Evolutionary conservation across 306 rosid species (phyloP).

Genomic region (Glycine latifolia): DNA sequence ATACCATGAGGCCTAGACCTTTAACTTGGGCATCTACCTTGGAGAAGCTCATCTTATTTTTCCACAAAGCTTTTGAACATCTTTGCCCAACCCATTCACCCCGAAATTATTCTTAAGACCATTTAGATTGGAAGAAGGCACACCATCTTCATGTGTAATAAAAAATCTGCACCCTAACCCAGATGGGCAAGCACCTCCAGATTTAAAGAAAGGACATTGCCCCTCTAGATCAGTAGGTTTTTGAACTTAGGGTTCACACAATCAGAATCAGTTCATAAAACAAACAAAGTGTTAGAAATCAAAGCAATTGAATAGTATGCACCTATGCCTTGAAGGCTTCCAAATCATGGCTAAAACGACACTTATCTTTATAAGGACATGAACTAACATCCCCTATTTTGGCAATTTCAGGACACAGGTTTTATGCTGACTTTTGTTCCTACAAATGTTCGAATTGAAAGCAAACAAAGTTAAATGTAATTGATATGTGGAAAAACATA

Average conservation of each 20-base stretch:
- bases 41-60: conserved; percentile 77
- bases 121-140: conserved; percentile 43
- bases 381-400: conserved; percentile 76
- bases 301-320: conserved; percentile 6
- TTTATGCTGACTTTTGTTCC: conserved; percentile 69
- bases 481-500: not conserved
- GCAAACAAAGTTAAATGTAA: no score
- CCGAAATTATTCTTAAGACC: conserved; percentile 60
- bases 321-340: conserved; percentile 86
- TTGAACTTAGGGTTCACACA: conserved; percentile 51
- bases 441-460: conserved; percentile 28
- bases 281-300: not conserved
- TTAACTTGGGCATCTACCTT: conserved; percentile 80
- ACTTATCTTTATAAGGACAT: conserved; percentile 75
- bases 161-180: conserved; percentile 84
- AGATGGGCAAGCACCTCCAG: conserved; percentile 71
- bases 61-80: conserved; percentile 92
- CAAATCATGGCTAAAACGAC: conserved; percentile 89
- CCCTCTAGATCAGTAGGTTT: conserved; percentile 84
- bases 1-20: conserved; percentile 81
- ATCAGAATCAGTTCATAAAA: not conserved
- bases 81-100: conserved; percentile 79
- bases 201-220: conserved; percentile 72
- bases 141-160: conserved; percentile 63
- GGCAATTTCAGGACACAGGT: conserved; percentile 74